Evolutionary conservation across 78 protist genomes (phyloP), one percentile per base, ranked within the genome.

Genomic region (Dictyostelium brefeldianum): DNA sequence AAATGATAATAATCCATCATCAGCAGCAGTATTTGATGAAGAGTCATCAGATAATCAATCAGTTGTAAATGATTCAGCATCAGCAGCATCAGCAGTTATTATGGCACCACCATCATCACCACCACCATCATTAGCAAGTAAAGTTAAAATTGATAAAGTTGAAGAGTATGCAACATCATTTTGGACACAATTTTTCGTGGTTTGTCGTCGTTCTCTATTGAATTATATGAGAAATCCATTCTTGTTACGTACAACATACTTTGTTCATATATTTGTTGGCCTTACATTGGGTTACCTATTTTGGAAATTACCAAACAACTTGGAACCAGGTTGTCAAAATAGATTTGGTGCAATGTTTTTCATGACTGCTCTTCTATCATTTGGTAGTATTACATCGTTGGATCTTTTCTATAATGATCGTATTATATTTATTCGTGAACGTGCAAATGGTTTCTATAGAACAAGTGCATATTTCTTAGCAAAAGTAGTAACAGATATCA

Each of bases 391-490:
- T 18, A 91, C 93, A 4, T 83, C 92, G 1, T 91, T 96, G 56
- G 97, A 96, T 57, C 53, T 94, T 1, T 71, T 91, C 31, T 91
- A 81, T 56, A 59, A 91, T 56, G 95, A 91, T 43, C 83, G 95
- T 78, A 81, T 82, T 31, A 80, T 91, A 46, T 91, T 91, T 51
- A 83, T 91, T 65, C 77, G 94, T 57, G 98, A 96, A 75, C 75
- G 96, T 36, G 95, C 96, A 2, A 95, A 95, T 50, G 96, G 97
- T 48, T 87, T 77, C 74, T 96, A 96, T 80, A 50, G 90, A 57
- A 73, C 97, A 12, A 53, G 82, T 1, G 22, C 95, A 18, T 96
- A 92, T 62, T 96, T 89, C 79, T 77, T 96, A 15, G 91, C 97
- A 11, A 96, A 94, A 53, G 90, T 83, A 14, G 15, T 96, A 36